A percentile compares a stretch with the other conserved stretches of the same genome.
These are phyloP conservation scores for Dittrichia graveolens DNA, from an alignment of 129 eudicot genomes.

Conservation along the genomic window DNA sequence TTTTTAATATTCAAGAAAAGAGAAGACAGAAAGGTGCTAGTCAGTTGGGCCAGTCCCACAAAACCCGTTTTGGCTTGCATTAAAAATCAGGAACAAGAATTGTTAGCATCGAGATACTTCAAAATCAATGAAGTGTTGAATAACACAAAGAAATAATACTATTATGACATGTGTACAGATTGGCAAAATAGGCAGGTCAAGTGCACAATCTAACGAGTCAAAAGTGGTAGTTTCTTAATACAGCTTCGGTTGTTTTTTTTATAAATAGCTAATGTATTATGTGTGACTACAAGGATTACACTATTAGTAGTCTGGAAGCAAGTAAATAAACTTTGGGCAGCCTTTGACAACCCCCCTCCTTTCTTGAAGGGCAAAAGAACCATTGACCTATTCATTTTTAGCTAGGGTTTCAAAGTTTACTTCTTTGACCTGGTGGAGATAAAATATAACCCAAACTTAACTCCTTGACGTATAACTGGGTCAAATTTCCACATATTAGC, in stretches of 20 bases:
- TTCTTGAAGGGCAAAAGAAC: too few species aligned
- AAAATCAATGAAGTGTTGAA: neutral
- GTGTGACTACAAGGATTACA: neutral
- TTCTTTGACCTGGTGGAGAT: neutral
- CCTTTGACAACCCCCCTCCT: too few species aligned
- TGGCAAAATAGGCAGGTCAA: neutral
- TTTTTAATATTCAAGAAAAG: neutral
- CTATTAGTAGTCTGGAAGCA: neutral
- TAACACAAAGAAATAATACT: neutral
- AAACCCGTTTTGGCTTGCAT: too few species aligned
- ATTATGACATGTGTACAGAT: neutral
- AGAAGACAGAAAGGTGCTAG: neutral
- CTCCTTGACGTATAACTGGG: neutral
- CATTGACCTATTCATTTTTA: neutral
- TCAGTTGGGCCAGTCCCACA: too few species aligned
- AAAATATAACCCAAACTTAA: neutral
- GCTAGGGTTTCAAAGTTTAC: neutral
- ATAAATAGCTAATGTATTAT: neutral
- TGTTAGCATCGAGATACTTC: neutral
- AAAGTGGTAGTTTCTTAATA: neutral
- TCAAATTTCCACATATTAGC: neutral
- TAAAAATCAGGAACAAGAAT: conserved; percentile 1
- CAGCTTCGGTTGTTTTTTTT: neutral
- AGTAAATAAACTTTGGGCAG: neutral
- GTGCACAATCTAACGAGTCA: neutral